phyloP scores from a whole-genome alignment of 176 grass and related monocot species.

The Avena eriantha region DNA sequence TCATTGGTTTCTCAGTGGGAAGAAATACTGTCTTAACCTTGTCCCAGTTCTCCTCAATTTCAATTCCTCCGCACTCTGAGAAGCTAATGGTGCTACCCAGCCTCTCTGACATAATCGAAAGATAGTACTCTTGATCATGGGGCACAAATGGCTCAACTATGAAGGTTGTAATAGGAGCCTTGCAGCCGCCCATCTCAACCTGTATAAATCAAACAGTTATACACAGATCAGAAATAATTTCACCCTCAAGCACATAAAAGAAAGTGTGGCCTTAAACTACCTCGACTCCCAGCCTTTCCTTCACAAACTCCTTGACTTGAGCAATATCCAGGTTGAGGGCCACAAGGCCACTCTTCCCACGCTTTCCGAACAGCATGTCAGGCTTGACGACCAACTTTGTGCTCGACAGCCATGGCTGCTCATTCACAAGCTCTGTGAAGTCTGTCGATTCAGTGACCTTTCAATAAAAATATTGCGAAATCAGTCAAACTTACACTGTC shows the following conservation, averaged over 20 bases:
- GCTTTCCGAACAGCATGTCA: slow-evolving; percentile 97
- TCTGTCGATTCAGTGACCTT: slow-evolving; percentile 84
- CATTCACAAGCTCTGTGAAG: slow-evolving; percentile 61
- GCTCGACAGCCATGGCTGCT: slow-evolving; percentile 79
- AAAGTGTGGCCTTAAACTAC: slow-evolving; percentile 39
- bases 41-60: slow-evolving; percentile 98
- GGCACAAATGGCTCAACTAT: slow-evolving; percentile 91
- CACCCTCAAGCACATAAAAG: not conserved
- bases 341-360: slow-evolving; percentile 91
- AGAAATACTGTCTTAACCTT: slow-evolving; percentile 95
- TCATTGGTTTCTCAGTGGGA: slow-evolving; percentile 71
- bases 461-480: not conserved
- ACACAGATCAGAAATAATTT: not conserved
- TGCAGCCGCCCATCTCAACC: slow-evolving; percentile 93
- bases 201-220: slow-evolving; percentile 30
- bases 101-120: slow-evolving; percentile 81
- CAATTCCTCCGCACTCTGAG: slow-evolving; percentile 92
- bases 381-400: slow-evolving; percentile 89
- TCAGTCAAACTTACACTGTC: slow-evolving; percentile 6
- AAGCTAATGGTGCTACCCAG: slow-evolving; percentile 91
- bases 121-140: slow-evolving; percentile 91
- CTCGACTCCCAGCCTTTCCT: slow-evolving; percentile 75
- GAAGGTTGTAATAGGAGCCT: slow-evolving; percentile 95
- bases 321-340: slow-evolving; percentile 87
- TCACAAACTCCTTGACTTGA: slow-evolving; percentile 79